These are phyloP conservation scores for Moniliella sp. DNA, from an alignment of 1,284 basidiomycete genomes.

Conservation along the genomic window DNA sequence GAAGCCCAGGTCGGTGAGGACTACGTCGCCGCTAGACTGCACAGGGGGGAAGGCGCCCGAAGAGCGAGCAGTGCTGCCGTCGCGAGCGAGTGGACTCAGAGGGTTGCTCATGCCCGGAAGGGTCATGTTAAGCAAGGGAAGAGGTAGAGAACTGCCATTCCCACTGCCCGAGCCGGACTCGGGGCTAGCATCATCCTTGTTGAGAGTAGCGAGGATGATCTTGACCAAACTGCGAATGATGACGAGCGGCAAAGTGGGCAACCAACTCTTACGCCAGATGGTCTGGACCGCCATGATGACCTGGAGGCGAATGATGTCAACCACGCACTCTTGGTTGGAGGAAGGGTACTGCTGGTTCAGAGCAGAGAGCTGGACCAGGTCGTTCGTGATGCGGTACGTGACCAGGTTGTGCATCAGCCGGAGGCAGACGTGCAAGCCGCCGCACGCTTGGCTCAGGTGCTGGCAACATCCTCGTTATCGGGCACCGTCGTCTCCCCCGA, in stretches of 20 bases:
- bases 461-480: slow-evolving; percentile 11
- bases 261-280: slow-evolving; percentile 68
- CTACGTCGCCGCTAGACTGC: no score
- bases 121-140: no score
- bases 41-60: no score
- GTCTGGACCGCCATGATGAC: slow-evolving; percentile 56
- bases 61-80: no score
- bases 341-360: no score
- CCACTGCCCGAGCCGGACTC: no score
- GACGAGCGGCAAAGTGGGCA: slow-evolving; percentile 46
- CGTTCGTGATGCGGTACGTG: slow-evolving; percentile 43
- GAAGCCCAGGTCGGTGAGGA: no score
- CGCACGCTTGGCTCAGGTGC: slow-evolving; percentile 47
- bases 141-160: no score
- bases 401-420: slow-evolving; percentile 57
- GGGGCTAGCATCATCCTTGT: no score
- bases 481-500: slow-evolving; percentile 34
- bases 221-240: slow-evolving; percentile 47
- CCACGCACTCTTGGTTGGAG: not conserved
- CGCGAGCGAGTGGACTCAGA: no score
- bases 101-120: no score
- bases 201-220: slow-evolving; percentile 55
- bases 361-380: slow-evolving; percentile 41
- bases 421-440: slow-evolving; percentile 59
- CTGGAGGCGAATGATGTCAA: slow-evolving; percentile 55